phyloP scores from a whole-genome alignment of 2,329 filamentous ascomycete genomes.

The Apiospora malaysiana region DNA sequence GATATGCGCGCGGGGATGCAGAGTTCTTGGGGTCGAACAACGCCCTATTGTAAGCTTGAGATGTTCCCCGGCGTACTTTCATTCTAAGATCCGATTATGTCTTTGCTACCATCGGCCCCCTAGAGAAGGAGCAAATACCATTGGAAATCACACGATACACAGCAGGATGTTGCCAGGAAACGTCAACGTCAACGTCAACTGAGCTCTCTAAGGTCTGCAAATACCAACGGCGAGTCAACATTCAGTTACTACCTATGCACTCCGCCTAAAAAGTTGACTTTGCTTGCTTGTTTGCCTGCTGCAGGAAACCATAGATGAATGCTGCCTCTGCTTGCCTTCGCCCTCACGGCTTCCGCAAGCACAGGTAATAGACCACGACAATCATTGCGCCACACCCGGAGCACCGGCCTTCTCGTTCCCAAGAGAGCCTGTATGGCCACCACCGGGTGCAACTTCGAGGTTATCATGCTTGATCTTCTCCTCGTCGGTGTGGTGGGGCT shows the following conservation, averaged over 20 bases:
- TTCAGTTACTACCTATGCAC: background rate
- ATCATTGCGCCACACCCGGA: background rate
- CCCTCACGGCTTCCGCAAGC: background rate
- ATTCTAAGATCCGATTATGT: background rate
- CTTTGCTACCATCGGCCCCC: background rate
- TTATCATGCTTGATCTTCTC: conserved; percentile 30
- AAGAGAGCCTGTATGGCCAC: background rate
- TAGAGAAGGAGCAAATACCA: background rate
- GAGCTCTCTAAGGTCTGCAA: background rate
- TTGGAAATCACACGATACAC: background rate
- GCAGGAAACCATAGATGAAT: background rate
- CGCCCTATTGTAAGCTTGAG: too few species aligned
- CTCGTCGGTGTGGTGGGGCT: conserved; percentile 23
- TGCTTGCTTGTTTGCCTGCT: background rate
- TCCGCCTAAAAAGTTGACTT: background rate
- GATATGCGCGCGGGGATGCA: too few species aligned
- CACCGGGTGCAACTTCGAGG: background rate
- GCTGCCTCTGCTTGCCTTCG: too few species aligned
- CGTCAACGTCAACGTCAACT: background rate
- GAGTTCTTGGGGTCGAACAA: too few species aligned
- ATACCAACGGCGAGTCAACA: background rate
- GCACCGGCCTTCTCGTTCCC: background rate
- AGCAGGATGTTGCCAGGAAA: background rate
- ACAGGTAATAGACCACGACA: too few species aligned
- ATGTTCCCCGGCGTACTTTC: fast-evolving